Conservation (phyloP, 257 asterid species). For the Nicotiana tomentosiformis region DNA sequence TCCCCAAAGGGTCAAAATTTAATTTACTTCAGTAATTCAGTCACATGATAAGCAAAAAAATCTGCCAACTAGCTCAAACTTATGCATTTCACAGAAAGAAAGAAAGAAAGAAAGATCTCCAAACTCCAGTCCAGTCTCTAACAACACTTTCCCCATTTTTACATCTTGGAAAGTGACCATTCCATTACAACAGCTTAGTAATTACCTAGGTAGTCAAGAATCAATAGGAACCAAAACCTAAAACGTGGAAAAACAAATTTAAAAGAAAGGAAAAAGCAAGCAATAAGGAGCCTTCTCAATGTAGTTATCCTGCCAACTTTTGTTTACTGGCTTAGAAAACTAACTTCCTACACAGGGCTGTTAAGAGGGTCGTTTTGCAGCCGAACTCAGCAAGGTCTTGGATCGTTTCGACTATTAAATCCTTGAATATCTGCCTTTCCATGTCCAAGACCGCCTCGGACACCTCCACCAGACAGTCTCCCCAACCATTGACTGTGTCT, state of each 20-base stretch:
- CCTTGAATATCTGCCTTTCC: slow-evolving; percentile 81
- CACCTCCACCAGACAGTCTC: slow-evolving; percentile 60
- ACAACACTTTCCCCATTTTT: slow-evolving; percentile 1
- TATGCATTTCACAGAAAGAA: not conserved
- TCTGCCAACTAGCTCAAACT: slow-evolving; percentile 10
- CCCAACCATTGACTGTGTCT: slow-evolving; percentile 67
- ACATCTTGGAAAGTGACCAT: slow-evolving; percentile 5
- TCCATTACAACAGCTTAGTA: slow-evolving; percentile 7
- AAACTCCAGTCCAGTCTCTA: not conserved
- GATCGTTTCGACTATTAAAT: slow-evolving; percentile 62
- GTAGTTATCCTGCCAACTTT: not conserved
- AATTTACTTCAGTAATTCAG: not conserved
- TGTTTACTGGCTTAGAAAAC: slow-evolving; percentile 33
- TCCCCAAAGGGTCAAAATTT: not conserved
- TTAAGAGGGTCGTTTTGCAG: slow-evolving; percentile 22
- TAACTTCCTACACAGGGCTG: slow-evolving; percentile 62
- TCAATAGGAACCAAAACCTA: slow-evolving; percentile 2
- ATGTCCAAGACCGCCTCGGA: slow-evolving; percentile 68
- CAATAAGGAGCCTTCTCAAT: not conserved
- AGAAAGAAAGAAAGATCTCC: not conserved
- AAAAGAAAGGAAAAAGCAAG: not conserved
- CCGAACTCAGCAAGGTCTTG: slow-evolving; percentile 57
- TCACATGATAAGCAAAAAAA: slow-evolving; percentile 1
- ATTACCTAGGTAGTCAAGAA: slow-evolving; percentile 10
- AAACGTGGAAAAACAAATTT: not conserved